Base-by-base conservation (phyloP, 2,329 filamentous ascomycete species). In the Cryphonectria japonica region DNA sequence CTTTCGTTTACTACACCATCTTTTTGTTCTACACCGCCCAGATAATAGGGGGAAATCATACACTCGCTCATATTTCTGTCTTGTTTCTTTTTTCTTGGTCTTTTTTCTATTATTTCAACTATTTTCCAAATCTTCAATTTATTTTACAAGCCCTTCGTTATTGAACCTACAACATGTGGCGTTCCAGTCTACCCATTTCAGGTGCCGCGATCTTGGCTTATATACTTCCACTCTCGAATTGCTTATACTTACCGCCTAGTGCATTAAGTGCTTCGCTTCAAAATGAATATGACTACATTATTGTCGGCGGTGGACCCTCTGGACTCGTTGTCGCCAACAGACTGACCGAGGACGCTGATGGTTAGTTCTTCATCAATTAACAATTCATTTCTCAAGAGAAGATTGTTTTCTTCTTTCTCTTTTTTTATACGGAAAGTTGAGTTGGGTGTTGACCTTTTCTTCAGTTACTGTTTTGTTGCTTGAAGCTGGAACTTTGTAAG, bases 241-340 rank as follows among this genome's bases (percentile, higher is more conserved):
- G 63, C 52, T 52, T 73, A 39, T 63, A 71, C 34, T 46, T 73
- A 34, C 52, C 69, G 2, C 66, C 71, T 41, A 67, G 34, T 54
- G 54, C 62, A 26, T 29, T 69, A 46, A 61, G 41, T 19, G 52
- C 14, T 9, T 67, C 62, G 6, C 69, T 73, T 22, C 71, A 39
- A 32, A 50, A 34, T 14, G 43, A 71, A 19, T 81, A 82, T 67
- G 79, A 82, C 69, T 82, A 81, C 67, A 76, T 85, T 22, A 77
- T 86, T 57, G 78, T 84, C 37, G 85, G 85, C 4, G 85, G 84
- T 26, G 85, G 85, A 5, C 79, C 82, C 39, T 83, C 82, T 46
- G 83, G 85, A 34, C 78, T 86, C 14, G 80, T 82, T 1, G 76
- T 86, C 39, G 82, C 82, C 34, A 81, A 81, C 34, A 77, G 83